phyloP scores from a whole-genome alignment of 495 filamentous ascomycete genomes.

The Aspergillus funiculosus region DNA sequence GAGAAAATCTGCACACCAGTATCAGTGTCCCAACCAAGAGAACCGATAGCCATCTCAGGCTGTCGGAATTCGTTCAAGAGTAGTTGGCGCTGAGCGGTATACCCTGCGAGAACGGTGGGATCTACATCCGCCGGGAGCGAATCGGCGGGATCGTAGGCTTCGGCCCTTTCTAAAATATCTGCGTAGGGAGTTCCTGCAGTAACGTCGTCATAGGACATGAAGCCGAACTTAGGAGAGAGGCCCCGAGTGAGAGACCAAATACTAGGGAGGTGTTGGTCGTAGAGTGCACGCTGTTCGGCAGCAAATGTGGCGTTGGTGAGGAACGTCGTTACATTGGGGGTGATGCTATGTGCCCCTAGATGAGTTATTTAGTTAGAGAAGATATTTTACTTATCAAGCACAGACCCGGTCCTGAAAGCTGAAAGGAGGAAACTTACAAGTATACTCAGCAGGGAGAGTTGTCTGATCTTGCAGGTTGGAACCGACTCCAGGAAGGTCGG shows the following conservation, averaged over 20 bases:
- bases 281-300: neutral
- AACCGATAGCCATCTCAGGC: neutral
- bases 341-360: neutral
- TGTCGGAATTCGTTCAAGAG: neutral
- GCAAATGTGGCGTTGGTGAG: neutral
- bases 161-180: neutral
- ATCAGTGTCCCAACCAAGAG: neutral
- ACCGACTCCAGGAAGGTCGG: neutral
- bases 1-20: neutral
- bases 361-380: neutral
- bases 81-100: neutral
- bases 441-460: neutral
- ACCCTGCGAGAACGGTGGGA: neutral
- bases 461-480: neutral
- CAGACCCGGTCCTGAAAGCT: neutral
- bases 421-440: neutral
- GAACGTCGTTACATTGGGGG: neutral
- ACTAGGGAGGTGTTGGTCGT: constrained; percentile 1
- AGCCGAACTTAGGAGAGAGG: neutral
- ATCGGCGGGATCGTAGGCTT: constrained; percentile 1
- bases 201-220: neutral
- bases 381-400: neutral
- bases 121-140: neutral
- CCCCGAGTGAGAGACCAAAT: neutral
- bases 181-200: neutral